Evolutionary conservation across 495 filamentous ascomycete species (phyloP).

Genomic region (Penicillium cinerascens): DNA sequence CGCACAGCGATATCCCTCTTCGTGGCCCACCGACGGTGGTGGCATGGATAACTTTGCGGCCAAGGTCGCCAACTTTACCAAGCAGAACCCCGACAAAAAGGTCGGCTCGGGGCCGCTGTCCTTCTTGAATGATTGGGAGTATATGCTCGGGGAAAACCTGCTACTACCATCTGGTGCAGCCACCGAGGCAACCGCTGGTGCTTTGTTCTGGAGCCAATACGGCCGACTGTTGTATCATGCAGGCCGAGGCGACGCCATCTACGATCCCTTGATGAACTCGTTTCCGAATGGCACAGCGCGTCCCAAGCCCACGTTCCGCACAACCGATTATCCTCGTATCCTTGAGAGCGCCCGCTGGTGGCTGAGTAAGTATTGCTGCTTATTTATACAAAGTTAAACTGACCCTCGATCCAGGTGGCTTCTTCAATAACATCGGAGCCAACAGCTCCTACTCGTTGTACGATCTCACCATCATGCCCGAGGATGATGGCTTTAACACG

Average conservation of each 20-base stretch:
- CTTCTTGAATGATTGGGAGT: slow-evolving; percentile 51
- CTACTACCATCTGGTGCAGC: slow-evolving; percentile 48
- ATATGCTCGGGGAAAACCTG: slow-evolving; percentile 39
- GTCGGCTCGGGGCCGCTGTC: slow-evolving; percentile 42
- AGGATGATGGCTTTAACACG: slow-evolving; percentile 46
- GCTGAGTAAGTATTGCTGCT: slow-evolving; percentile 25
- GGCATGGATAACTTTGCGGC: slow-evolving; percentile 43
- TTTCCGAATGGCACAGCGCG: slow-evolving; percentile 45
- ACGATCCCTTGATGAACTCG: slow-evolving; percentile 39
- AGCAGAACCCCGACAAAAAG: slow-evolving; percentile 25
- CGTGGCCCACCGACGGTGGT: slow-evolving; percentile 35
- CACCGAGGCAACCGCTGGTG: slow-evolving; percentile 49
- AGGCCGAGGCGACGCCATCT: slow-evolving; percentile 33
- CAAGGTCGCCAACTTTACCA: slow-evolving; percentile 45
- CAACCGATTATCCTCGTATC: slow-evolving; percentile 48
- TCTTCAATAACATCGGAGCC: slow-evolving; percentile 35
- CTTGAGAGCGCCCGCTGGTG: slow-evolving; percentile 46
- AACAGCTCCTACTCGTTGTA: slow-evolving; percentile 38
- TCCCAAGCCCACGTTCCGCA: slow-evolving; percentile 46
- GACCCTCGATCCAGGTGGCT: slow-evolving; percentile 21
- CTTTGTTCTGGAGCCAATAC: slow-evolving; percentile 52
- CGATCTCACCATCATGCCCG: slow-evolving; percentile 45
- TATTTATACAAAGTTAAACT: background rate
- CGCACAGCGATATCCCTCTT: slow-evolving; percentile 49
- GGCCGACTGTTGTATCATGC: slow-evolving; percentile 50